Conservation (phyloP, 352 stramenopile genomes). For the Sclerospora graminicola region DNA sequence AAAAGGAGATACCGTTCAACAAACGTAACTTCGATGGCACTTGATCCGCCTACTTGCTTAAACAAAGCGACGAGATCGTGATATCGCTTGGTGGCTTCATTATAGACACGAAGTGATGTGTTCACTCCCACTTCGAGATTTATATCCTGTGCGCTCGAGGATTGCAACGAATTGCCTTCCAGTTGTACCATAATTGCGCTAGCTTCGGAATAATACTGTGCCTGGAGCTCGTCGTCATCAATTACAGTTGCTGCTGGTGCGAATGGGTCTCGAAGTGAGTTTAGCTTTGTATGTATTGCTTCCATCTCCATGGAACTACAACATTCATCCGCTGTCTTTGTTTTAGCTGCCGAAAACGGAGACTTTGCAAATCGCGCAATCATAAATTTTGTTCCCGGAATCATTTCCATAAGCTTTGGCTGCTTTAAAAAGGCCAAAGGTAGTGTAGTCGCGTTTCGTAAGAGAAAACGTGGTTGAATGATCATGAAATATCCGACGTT, state of each 20-base stretch:
- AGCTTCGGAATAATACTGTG: slow-evolving; percentile 65
- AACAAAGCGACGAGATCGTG: slow-evolving; percentile 68
- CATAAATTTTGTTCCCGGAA: slow-evolving; percentile 53
- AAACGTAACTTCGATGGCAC: slow-evolving; percentile 66
- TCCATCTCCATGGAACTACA: slow-evolving; percentile 54
- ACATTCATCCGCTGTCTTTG: slow-evolving; percentile 34
- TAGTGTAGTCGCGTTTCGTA: too few species aligned
- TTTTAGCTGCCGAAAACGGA: slow-evolving; percentile 28
- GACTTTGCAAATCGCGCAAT: slow-evolving; percentile 31
- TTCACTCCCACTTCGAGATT: slow-evolving; percentile 52
- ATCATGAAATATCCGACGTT: too few species aligned
- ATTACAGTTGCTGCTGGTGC: slow-evolving; percentile 18
- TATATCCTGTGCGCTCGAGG: slow-evolving; percentile 49
- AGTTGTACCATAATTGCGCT: slow-evolving; percentile 54
- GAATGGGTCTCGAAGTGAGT: slow-evolving; percentile 30
- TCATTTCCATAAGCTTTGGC: slow-evolving; percentile 35
- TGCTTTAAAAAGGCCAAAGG: slow-evolving; percentile 43
- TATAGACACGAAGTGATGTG: slow-evolving; percentile 58
- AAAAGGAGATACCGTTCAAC: slow-evolving; percentile 72
- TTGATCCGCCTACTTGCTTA: slow-evolving; percentile 48
- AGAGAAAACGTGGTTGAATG: too few species aligned
- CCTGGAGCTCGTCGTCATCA: slow-evolving; percentile 35
- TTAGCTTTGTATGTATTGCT: slow-evolving; percentile 64
- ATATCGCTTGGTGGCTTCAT: slow-evolving; percentile 60
- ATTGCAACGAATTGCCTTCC: slow-evolving; percentile 39